phyloP scores from a whole-genome alignment of 441 rosid genomes.

The Croton setiger region DNA sequence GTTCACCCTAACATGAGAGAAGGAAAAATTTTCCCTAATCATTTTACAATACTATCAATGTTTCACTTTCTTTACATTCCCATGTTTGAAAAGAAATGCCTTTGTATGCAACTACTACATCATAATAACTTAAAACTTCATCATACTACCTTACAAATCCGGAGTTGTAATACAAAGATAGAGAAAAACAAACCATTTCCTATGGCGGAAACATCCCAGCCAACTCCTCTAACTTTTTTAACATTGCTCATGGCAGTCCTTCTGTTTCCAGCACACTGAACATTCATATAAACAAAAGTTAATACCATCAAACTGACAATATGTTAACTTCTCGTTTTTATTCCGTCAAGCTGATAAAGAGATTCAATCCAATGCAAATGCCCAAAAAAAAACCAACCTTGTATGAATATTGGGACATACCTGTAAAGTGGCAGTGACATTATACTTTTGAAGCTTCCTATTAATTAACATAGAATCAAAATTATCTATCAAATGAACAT shows the following conservation, averaged over 20 bases:
- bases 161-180: not conserved
- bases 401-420: slow-evolving; percentile 24
- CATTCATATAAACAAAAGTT: slow-evolving; percentile 8
- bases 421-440: slow-evolving; percentile 80
- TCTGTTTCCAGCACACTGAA: slow-evolving; percentile 98
- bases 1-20: no score
- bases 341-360: not conserved
- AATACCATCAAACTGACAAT: not conserved
- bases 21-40: not conserved
- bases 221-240: slow-evolving; percentile 82
- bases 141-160: no score
- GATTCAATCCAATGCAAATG: not conserved
- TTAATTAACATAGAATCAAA: slow-evolving; percentile 13
- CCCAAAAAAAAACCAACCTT: not conserved
- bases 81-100: not conserved
- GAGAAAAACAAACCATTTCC: slow-evolving; percentile 68
- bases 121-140: not conserved
- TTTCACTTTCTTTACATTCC: not conserved
- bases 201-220: slow-evolving; percentile 92
- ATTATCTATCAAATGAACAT: slow-evolving; percentile 5
- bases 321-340: not conserved
- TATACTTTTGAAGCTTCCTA: slow-evolving; percentile 85
- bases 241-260: slow-evolving; percentile 97
- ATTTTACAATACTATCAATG: not conserved
- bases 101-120: not conserved